phyloP scores from a whole-genome alignment of 2,329 filamentous ascomycete genomes.

The Hyphodiscus sp. region DNA sequence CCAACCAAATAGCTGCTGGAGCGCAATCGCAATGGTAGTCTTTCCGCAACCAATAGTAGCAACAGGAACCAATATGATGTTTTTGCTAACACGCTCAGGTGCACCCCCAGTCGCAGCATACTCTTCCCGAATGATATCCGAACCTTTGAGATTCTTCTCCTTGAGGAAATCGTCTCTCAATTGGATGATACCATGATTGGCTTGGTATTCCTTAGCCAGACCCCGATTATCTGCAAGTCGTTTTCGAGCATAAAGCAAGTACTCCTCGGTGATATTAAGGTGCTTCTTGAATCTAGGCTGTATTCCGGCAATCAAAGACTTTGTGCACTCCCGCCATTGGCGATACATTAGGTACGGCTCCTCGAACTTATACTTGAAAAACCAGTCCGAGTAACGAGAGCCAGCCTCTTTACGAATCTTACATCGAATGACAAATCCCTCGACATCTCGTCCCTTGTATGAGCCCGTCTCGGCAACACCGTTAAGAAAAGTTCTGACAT shows the following conservation, averaged over 20 bases:
- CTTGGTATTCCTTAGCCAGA: conserved; percentile 65
- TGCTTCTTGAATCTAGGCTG: conserved; percentile 81
- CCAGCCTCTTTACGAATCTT: conserved; percentile 48
- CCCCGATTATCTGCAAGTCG: conserved; percentile 63
- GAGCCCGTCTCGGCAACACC: conserved; percentile 80
- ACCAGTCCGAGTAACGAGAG: conserved; percentile 78
- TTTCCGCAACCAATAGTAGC: conserved; percentile 96
- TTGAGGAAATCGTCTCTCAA: conserved; percentile 82
- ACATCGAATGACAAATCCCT: conserved; percentile 95
- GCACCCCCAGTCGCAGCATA: conserved; percentile 43
- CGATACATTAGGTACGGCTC: conserved; percentile 98
- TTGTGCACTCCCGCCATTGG: conserved; percentile 97
- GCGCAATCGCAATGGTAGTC: conserved; percentile 80
- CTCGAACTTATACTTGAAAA: conserved; percentile 99
- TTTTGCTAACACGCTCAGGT: conserved; percentile 49
- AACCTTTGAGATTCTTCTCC: conserved; percentile 76
- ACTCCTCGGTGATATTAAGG: conserved; percentile 81
- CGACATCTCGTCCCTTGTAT: conserved; percentile 85
- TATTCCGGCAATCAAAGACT: conserved; percentile 71
- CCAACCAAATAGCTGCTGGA: conserved; percentile 81
- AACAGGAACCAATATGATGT: conserved; percentile 82
- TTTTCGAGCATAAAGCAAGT: conserved; percentile 72
- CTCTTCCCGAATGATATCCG: conserved; percentile 78
- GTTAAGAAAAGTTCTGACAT: conserved; percentile 77
- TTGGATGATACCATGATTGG: conserved; percentile 92